Base-by-base conservation (phyloP, 169 alveolate species). In the Cardiosporidium cionae region DNA sequence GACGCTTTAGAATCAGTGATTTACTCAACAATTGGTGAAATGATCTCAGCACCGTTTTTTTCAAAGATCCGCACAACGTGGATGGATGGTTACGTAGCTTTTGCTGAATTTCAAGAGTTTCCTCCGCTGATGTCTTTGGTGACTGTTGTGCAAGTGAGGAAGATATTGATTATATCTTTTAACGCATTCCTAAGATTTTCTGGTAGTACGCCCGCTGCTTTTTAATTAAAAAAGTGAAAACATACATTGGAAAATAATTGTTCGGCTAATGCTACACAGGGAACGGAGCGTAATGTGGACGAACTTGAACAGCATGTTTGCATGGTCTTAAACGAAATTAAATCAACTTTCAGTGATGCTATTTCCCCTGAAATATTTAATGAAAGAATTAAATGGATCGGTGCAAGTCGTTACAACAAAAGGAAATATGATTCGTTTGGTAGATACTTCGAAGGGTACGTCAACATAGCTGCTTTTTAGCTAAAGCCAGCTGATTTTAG, bases 1-100 rank as follows among this genome's bases (percentile, higher is more conserved):
- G 83, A 68, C 28, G 36, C 58, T 32, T 32, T 68, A 37, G 78
- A 76, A n/a, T 25, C 37, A 25, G 73, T 70, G 6, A 3, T 76
- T 1, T 54, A 68, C 36, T 9, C 73, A 2, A 32, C 36, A 22
- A 0, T 68, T 2, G 83, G 78, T n/a, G 73, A 58, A 3, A 23
- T 76, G 63, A 1, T 76, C 7, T 33, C 72, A 44, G 62, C 74
- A 16, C 83, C 83, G 1, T 76, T 76, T 70, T 76, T 76, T 44
- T 73, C 66, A 22, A 62, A 68, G 0, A 35, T 76, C 0, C 72
- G 83, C 68, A 76, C 83, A 0, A 53, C 16, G 28, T 68, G 66
- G 72, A 76, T 68, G 78, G 83, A 76, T 65, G 83, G 83, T 16
- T 76, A 76, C 37, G 78, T 76, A 9, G 83, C 83, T 0, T 28